phyloP scores from a whole-genome alignment of 129 eudicot species.

The Artemisia annua region DNA sequence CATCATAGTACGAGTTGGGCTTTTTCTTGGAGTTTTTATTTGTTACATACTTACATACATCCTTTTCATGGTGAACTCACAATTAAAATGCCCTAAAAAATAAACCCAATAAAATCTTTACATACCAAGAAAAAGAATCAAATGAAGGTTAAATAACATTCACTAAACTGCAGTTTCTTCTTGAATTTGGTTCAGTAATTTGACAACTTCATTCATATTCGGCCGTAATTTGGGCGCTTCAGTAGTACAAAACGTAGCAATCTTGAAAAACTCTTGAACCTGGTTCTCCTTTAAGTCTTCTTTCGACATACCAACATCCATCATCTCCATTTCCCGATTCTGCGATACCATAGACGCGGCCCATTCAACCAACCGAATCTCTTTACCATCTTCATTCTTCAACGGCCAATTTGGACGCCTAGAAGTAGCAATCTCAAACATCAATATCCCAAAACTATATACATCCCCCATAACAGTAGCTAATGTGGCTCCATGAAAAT shows the following conservation, averaged over 20 bases:
- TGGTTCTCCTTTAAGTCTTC: constrained; percentile 39
- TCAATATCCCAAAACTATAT: constrained; percentile 78
- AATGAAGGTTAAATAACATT: neutral
- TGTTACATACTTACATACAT: neutral
- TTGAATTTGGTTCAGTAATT: constrained; percentile 40
- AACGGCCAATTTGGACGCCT: constrained; percentile 70
- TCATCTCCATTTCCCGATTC: constrained; percentile 51
- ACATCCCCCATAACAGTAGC: constrained; percentile 76
- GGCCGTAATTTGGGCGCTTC: constrained; percentile 52
- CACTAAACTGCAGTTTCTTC: constrained; percentile 17
- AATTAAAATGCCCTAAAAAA: neutral
- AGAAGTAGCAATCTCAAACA: constrained; percentile 63
- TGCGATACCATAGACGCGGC: constrained; percentile 42
- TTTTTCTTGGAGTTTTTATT: neutral
- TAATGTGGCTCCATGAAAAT: constrained; percentile 44
- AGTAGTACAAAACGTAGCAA: constrained; percentile 56
- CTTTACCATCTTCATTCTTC: constrained; percentile 45
- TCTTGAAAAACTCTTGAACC: constrained; percentile 53
- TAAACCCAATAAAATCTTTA: neutral
- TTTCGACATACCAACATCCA: constrained; percentile 50
- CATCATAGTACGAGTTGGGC: neutral
- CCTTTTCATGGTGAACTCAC: neutral
- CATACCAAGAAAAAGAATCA: neutral
- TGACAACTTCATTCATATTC: constrained; percentile 56
- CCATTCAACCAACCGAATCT: constrained; percentile 67